Evolutionary conservation across 176 grass and related monocot species (phyloP), one percentile per base, ranked within the genome.

Genomic region (Echinochloa phyllopogon): DNA sequence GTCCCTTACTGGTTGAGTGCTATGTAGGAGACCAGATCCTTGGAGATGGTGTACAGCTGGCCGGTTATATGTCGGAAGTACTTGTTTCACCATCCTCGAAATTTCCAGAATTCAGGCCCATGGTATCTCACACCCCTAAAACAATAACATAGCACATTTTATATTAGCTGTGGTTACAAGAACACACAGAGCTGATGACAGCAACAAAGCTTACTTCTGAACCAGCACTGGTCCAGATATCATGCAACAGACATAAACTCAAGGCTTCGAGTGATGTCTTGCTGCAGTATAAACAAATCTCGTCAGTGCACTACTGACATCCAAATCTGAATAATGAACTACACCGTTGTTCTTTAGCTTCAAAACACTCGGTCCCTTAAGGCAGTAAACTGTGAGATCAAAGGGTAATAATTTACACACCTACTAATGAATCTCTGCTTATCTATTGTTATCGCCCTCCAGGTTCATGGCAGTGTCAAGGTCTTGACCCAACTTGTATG

Each of bases 171-270:
- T 1, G 6, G 44, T 49, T 65, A 27, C 64, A 69, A 81, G 14
- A 65, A 69, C 20, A 53, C 5, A 4, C 6, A 80, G 10, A 24
- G 23, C 18, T 71, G 6, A 17, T 23, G 75, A 14, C 27, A 72
- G 18, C 27, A 39, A 33, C 1, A 40, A 58, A 45, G 63, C 92
- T 88, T 95, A 98, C 96, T 98, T 90, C 86, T 98, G 93, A 82
- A 93, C 93, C 4, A 95, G 80, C 37, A 98, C 96, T 36, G 93
- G 93, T 15, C 93, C 96, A 37, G 93, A 92, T 74, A 95, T 98
- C 96, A 98, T 98, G 88, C 96, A 98, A 12, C 96, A 93, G 6
- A 95, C 83, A 53, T 98, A 98, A 38, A 91, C 68, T 67, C 93
- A 81, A 67, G 96, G 93, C 77, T 91, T 98, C 0, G 93, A 92